phyloP scores from a whole-genome alignment of 345 rosid species.

The Aegle marmelos region DNA sequence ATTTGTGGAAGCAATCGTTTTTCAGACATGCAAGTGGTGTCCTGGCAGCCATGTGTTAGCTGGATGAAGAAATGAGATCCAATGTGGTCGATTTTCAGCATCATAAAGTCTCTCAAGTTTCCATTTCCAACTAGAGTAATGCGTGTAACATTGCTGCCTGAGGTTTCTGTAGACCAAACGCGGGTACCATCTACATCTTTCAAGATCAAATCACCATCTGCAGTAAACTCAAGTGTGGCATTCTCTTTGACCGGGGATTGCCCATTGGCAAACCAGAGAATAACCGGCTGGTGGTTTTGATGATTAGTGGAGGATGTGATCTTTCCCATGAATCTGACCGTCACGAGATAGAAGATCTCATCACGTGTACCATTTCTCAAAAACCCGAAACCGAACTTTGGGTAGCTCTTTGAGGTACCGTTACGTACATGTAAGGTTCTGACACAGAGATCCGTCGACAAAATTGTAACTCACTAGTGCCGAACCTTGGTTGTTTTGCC shows the following conservation, averaged over 20 bases:
- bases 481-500: neutral
- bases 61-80: conserved; percentile 7
- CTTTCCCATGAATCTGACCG: neutral
- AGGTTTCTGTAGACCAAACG: conserved; percentile 11
- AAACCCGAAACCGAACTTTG: neutral
- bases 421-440: neutral
- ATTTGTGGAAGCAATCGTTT: conserved; percentile 9
- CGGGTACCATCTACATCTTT: conserved; percentile 2
- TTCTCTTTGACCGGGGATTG: conserved; percentile 14
- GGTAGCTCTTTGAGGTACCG: neutral
- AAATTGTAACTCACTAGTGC: neutral
- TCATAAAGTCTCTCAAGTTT: conserved; percentile 3
- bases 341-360: neutral
- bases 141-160: neutral
- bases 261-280: conserved; percentile 11
- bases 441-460: neutral
- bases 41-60: conserved; percentile 2
- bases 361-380: neutral
- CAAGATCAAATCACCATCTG: conserved; percentile 10
- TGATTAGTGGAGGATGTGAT: neutral
- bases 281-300: neutral
- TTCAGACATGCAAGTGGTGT: neutral
- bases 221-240: conserved; percentile 8
- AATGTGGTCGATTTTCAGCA: neutral
- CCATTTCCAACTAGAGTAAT: conserved; percentile 11